Evolutionary conservation across 2,329 filamentous ascomycete genomes (phyloP), one percentile per base, ranked within the genome.

Genomic region (Pestalotiopsis sp.): DNA sequence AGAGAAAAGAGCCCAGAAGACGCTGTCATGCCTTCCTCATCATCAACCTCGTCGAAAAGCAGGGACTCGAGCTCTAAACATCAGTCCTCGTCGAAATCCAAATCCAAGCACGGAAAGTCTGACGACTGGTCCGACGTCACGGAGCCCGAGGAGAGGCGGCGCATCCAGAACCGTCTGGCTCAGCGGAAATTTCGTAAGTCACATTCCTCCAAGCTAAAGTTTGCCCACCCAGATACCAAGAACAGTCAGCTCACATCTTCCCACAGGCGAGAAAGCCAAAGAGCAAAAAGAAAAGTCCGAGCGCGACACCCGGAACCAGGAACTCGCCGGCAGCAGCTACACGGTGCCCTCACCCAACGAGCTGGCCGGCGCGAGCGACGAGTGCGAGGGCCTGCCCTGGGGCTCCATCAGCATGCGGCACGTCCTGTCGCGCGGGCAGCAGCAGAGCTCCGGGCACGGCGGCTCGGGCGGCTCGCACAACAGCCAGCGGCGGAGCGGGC

Each of bases 151-250:
- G 90, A 93, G 80, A 86, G 92, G 75, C 85, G 92, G 71, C 90
- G 91, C 70, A 91, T 94, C 64, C 92, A 94, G 77, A 94, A 94
- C 77, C 87, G 91, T 66, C 87, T 93, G 70, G 92, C 92, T 2
- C 92, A 94, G 75, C 86, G 92, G 72, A 93, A 93, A 74, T 94
- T 93, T 73, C 86, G 92, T 94, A 85, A 75, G 90, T n/a, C n/a
- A n/a, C n/a, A n/a, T n/a, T n/a, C n/a, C n/a, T n/a, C n/a, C n/a
- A n/a, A n/a, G n/a, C 1, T 27, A 2, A 27, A 25, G 1, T 49
- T 41, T 52, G 20, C 23, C 14, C 23, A 25, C 4, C 20, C 39
- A 11, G 11, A 13, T 9, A 31, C 7, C 58, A 60, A 31, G 56
- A n/a, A 49, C 25, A 20, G 20, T 64, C 45, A 9, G 14, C 41